A percentile compares a stretch with the other conserved stretches of the same genome.
phyloP scores from a whole-genome alignment of 2,329 filamentous ascomycete genomes.

The Colletotrichum sp. region DNA sequence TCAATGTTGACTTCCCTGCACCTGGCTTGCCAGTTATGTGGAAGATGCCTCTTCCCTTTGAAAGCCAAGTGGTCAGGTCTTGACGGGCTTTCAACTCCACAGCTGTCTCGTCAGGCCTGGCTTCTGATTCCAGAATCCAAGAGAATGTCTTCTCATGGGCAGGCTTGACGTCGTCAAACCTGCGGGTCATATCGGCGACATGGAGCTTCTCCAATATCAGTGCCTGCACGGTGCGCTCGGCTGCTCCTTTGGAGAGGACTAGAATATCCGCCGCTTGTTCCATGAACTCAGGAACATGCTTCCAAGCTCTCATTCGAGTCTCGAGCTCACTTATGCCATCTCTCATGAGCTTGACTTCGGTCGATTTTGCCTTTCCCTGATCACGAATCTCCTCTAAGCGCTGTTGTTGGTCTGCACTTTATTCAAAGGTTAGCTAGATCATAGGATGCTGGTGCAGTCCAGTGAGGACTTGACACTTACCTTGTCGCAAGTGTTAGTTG shows the following conservation, averaged over 20 bases:
- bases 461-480: neutral
- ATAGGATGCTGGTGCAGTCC: neutral
- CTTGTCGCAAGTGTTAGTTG: neutral
- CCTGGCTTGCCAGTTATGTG: conserved; percentile 1
- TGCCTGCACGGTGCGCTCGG: neutral
- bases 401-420: neutral
- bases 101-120: neutral
- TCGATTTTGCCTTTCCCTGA: neutral
- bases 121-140: neutral
- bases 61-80: neutral
- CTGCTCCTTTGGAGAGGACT: neutral
- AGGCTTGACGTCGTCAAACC: neutral
- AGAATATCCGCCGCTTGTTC: neutral
- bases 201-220: neutral
- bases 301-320: neutral
- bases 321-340: neutral
- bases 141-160: neutral
- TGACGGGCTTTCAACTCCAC: neutral
- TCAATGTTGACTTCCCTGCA: neutral
- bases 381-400: neutral
- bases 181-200: neutral
- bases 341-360: neutral
- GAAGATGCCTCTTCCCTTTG: neutral
- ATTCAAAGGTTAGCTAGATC: neutral
- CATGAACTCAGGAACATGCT: neutral